phyloP scores from a whole-genome alignment of 129 eudicot species.

The Chrysanthemum seticuspe region DNA sequence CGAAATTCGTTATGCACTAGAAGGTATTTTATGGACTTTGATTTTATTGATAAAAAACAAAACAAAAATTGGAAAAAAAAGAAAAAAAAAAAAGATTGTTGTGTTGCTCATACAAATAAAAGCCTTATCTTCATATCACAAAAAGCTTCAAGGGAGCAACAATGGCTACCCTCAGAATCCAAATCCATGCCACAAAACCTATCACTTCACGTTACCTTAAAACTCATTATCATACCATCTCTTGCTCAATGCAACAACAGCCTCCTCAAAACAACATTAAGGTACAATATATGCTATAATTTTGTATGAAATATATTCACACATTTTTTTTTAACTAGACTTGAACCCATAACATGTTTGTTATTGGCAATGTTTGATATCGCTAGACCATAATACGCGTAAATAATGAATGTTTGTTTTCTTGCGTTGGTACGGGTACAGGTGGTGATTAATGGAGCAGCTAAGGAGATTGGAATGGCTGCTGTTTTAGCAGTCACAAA shows the following conservation, averaged over 20 bases:
- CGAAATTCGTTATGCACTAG: too few species aligned
- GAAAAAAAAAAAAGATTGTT: too few species aligned
- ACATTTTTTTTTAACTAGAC: too few species aligned
- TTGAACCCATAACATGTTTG: too few species aligned
- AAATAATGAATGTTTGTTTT: neutral
- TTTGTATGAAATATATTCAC: too few species aligned
- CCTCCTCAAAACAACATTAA: slow-evolving; percentile 70
- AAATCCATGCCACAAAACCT: slow-evolving; percentile 36
- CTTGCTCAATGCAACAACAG: slow-evolving; percentile 63
- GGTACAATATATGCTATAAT: slow-evolving; percentile 30
- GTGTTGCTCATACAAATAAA: neutral
- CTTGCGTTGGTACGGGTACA: slow-evolving; percentile 10
- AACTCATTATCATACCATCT: slow-evolving; percentile 28
- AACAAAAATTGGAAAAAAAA: too few species aligned
- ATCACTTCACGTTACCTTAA: slow-evolving; percentile 14
- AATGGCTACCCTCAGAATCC: slow-evolving; percentile 65
- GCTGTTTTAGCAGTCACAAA: slow-evolving; percentile 80
- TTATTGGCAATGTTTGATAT: too few species aligned
- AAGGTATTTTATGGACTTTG: too few species aligned
- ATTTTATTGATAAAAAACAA: too few species aligned
- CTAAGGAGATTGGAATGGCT: slow-evolving; percentile 91
- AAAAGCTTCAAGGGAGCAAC: neutral
- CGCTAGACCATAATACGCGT: neutral
- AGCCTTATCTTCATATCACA: slow-evolving; percentile 23
- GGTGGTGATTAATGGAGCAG: slow-evolving; percentile 87